Evolutionary conservation across 345 rosid genomes (phyloP), one percentile per base, ranked within the genome.

Genomic region (Turnera subulata): DNA sequence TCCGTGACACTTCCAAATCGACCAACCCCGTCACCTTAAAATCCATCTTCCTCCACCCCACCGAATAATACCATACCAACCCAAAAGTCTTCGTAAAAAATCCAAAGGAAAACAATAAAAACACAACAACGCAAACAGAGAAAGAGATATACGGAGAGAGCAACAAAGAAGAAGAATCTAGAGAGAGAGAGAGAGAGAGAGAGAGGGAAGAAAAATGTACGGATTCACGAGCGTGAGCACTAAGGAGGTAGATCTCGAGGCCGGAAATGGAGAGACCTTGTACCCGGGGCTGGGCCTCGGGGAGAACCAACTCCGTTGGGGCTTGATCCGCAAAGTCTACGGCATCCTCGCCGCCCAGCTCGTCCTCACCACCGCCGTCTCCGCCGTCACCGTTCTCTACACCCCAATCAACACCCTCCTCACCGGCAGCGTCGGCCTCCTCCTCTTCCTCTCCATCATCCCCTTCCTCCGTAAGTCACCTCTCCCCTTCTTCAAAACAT

Each of bases 241-340:
- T 72, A 11, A 93, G n/a, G 89, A 81, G 65, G 70, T 74, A 44
- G 89, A 94, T 49, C 55, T 78, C 45, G 82, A 75, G 69, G 73
- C 63, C 45, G 85, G 74, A 8, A 64, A 58, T 35, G 65, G 96
- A 35, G 89, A 78, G 72, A 72, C 82, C 57, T 78, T 89, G 56
- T 92, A 83, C 61, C 95, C 97, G 0, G 97, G 91, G 49, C 75
- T 92, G 39, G 71, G 96, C 71, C 63, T 59, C 51, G 96, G 93
- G 21, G 99, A 92, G 78, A 83, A 85, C 74, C 84, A 84, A 62
- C 91, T 86, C 57, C 91, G 98, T 10, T 92, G 97, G 97, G 96
- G 89, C 12, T 83, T 93, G 71, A 83, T 89, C 58, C 95, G 89
- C 53, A 93, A 93, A 63, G 97, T 89, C 55, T 93, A 89, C 62